Base-by-base conservation (phyloP, 1,139 yeast genomes). In the Suhomyces maxii region DNA sequence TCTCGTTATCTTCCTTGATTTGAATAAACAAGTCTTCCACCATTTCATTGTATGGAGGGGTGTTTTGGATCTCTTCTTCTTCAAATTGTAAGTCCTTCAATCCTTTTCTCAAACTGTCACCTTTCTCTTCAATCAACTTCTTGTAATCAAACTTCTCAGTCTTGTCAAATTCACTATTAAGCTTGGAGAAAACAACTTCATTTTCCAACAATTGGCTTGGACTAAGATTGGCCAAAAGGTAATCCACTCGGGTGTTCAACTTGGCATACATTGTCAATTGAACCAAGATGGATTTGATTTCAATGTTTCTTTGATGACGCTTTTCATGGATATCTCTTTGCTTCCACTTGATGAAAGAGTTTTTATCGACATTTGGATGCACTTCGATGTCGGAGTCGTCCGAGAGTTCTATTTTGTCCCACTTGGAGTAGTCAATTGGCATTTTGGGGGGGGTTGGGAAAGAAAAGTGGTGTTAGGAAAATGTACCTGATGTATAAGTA, bases 371-470 rank as follows among this genome's bases (percentile, higher is more conserved):
- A 61, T 95, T 95, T 49, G 99, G 99, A 65, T 95, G 99, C 8
- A 91, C 99, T 61, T 93, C 99, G 41, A 91, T 76, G 62, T 93
- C 98, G 7, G 97, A 89, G 65, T 93, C 99, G 63, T 93, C 99
- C 13, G 97, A 89, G 41, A 93, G 73, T 66, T 93, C 99, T 50
- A 93, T 81, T 64, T 89, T 89, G 67, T 93, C 99, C 98, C 99
- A 93, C 65, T 93, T 93, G 11, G 97, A 90, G 68, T 93, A 93
- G 64, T 93, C 99, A 57, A 91, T 84, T 44, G 88, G 80, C 90
- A 85, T 85, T 28, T 40, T 57, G 38, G 12, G 13, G 34, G 8
- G 33, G 34, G 8, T 28, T 11, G 6, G 14, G 9, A 8, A 12
- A 11, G 4, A 11, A 31, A n/a, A 31, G 12, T 31, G 23, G 33